These are phyloP conservation scores for Abelmoschus esculentus DNA, from an alignment of 345 rosid genomes.

Conservation along the genomic window DNA sequence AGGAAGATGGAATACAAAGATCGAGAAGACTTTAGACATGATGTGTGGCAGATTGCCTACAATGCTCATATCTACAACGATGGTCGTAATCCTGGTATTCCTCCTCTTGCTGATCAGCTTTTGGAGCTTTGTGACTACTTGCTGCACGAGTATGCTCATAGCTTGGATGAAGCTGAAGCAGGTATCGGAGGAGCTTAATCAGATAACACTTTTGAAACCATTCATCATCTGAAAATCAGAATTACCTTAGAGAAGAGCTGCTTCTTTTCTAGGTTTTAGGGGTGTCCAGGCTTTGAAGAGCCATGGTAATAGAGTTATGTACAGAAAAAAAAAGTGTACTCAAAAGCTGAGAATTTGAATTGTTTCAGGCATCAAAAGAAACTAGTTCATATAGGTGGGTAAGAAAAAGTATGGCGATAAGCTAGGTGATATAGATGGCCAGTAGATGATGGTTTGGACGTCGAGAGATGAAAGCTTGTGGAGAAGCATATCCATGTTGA, in stretches of 20 bases:
- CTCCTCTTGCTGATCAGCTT: conserved; percentile 95
- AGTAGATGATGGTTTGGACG: conserved; percentile 1
- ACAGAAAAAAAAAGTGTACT: background rate
- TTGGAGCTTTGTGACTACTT: conserved; percentile 83
- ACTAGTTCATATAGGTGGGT: background rate
- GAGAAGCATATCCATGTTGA: background rate
- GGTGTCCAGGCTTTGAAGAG: background rate
- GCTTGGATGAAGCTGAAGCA: conserved; percentile 59
- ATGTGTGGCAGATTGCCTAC: conserved; percentile 61
- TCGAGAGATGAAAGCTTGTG: background rate
- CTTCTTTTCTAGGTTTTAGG: background rate
- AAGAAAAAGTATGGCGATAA: background rate
- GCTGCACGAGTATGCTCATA: conserved; percentile 34
- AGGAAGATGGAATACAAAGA: conserved; percentile 74
- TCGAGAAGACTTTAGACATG: conserved; percentile 72
- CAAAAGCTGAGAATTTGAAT: background rate
- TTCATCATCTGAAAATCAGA: conserved; percentile 6
- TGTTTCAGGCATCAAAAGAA: background rate
- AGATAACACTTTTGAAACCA: background rate
- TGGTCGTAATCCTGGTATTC: conserved; percentile 76
- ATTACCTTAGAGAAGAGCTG: background rate
- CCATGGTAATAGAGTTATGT: background rate
- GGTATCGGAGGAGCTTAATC: conserved; percentile 36
- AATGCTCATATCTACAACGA: conserved; percentile 85
- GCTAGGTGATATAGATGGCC: background rate